Conservation (phyloP, 164 flowering plant species). For the Magnolia kwangsiensis region DNA sequence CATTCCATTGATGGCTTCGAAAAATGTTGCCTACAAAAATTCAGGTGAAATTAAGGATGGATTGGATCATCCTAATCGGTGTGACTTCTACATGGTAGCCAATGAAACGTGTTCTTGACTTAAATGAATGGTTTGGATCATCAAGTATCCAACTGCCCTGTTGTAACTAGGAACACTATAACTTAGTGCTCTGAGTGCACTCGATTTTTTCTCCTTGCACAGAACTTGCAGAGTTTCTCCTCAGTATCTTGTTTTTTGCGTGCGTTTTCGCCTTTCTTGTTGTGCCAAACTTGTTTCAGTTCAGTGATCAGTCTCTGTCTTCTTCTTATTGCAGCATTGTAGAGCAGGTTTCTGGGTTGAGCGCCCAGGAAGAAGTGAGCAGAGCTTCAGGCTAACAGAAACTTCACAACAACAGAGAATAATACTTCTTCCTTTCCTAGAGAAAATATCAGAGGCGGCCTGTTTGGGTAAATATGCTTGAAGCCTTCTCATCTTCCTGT, state of each 20-base stretch:
- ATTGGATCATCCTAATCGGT: too few species aligned
- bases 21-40: too few species aligned
- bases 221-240: not conserved
- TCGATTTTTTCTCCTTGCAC: not conserved
- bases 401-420: not conserved
- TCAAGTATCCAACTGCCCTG: not conserved
- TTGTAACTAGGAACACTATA: not conserved
- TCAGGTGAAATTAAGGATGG: too few species aligned
- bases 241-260: not conserved
- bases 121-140: not conserved
- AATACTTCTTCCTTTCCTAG: not conserved
- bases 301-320: not conserved
- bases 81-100: too few species aligned
- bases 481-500: not conserved
- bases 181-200: not conserved
- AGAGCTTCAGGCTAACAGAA: slow-evolving; percentile 15
- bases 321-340: slow-evolving; percentile 17
- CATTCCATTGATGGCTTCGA: too few species aligned
- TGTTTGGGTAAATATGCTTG: not conserved
- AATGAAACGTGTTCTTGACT: too few species aligned
- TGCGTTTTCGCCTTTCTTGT: not conserved
- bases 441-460: not conserved
- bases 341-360: slow-evolving; percentile 21
- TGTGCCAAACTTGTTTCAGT: not conserved
- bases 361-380: slow-evolving; percentile 13